Percentiles rank a stretch among this genome's conserved stretches.
Evolutionary conservation across 2,329 filamentous ascomycete species (phyloP).

Genomic region (Graphilbum ipis-grandicollis): DNA sequence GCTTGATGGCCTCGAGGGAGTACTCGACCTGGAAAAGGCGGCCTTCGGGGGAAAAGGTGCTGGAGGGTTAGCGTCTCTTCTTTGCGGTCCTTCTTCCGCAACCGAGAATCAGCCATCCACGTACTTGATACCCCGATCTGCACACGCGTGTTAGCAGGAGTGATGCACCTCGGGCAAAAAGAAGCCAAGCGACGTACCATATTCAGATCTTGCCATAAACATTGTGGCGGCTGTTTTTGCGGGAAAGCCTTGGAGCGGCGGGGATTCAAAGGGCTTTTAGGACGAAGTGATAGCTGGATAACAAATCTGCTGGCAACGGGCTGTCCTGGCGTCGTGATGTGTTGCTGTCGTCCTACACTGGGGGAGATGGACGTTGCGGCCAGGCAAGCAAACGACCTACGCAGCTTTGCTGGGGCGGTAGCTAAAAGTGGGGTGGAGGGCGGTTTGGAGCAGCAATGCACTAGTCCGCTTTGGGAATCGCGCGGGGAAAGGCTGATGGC

Average conservation of each 20-base stretch:
- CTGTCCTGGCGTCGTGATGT: no score
- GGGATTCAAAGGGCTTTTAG: no score
- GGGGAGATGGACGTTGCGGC: no score
- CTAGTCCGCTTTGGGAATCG: no score
- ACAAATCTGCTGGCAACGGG: no score
- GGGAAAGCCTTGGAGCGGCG: conserved; percentile 2
- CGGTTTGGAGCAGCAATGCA: no score
- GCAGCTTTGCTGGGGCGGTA: conserved; percentile 7
- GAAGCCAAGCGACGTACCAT: no score
- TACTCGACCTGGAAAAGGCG: conserved; percentile 99
- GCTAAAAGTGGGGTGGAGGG: conserved; percentile 2
- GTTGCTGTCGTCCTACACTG: no score
- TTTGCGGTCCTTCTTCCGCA: no score
- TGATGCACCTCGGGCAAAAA: no score
- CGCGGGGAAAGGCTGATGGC: no score
- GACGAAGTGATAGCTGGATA: no score
- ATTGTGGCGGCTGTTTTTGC: conserved; percentile 41
- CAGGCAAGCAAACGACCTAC: conserved; percentile 14
- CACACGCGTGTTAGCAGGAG: not conserved
- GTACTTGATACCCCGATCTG: conserved; percentile 96
- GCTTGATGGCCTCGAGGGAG: conserved; percentile 99
- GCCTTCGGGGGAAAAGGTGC: conserved; percentile 98
- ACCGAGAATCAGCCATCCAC: not conserved
- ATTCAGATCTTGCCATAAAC: conserved; percentile 99
- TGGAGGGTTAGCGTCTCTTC: conserved; percentile 17